These are phyloP conservation scores for Kodamaea hsintzibuensis DNA, from an alignment of 805 yeast genomes.

Conservation along the genomic window DNA sequence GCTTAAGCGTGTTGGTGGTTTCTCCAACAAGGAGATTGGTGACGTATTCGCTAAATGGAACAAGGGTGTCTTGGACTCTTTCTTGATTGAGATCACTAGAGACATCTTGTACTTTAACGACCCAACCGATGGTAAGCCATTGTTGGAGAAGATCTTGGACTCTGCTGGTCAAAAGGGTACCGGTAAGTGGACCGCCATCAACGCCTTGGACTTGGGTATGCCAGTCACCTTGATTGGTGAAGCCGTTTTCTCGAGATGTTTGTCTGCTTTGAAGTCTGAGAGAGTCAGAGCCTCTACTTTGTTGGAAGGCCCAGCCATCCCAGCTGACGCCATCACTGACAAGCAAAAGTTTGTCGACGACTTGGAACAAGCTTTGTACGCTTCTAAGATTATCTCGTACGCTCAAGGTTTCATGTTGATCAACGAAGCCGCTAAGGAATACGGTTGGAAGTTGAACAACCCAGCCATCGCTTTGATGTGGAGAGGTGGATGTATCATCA, in stretches of 20 bases:
- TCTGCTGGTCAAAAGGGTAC: constrained; percentile 99
- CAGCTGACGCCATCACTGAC: constrained; percentile 66
- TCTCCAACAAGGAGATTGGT: constrained; percentile 88
- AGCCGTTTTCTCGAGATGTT: constrained; percentile 96
- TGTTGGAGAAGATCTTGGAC: constrained; percentile 95
- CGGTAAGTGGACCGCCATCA: constrained; percentile 99
- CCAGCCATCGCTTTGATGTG: constrained; percentile 99
- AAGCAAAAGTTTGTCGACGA: constrained; percentile 84
- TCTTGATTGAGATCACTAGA: constrained; percentile 94
- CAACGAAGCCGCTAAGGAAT: constrained; percentile 96
- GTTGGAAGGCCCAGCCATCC: constrained; percentile 75
- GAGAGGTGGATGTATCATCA: constrained; percentile 99
- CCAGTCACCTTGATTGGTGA: constrained; percentile 98
- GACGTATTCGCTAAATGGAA: constrained; percentile 93
- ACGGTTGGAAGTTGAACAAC: constrained; percentile 96
- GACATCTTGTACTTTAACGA: constrained; percentile 90
- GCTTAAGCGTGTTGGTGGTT: constrained; percentile 90
- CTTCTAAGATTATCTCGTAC: constrained; percentile 96
- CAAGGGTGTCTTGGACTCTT: constrained; percentile 96
- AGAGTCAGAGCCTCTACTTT: constrained; percentile 81
- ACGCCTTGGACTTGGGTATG: constrained; percentile 96
- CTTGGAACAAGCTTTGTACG: constrained; percentile 96
- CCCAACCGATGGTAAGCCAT: constrained; percentile 80
- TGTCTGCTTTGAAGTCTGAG: constrained; percentile 90
- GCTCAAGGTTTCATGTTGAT: constrained; percentile 99